Percentiles rank a stretch among this genome's conserved stretches.
Evolutionary conservation across 257 asterid genomes (phyloP).

Genomic region (Solanum verrucosum): DNA sequence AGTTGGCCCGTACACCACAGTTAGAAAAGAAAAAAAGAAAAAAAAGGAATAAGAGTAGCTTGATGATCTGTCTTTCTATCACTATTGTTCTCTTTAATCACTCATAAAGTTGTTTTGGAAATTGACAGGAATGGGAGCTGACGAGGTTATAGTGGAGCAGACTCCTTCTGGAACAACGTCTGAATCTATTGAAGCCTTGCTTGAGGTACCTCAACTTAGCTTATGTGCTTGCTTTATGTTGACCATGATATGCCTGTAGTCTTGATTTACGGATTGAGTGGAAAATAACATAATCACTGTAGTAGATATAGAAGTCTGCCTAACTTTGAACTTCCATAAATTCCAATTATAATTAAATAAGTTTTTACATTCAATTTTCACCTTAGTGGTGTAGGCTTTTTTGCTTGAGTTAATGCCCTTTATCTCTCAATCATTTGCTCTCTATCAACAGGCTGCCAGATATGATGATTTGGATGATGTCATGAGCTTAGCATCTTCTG

Average conservation of each 20-base stretch:
- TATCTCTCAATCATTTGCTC: background rate
- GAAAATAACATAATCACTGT: background rate
- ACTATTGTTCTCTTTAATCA: background rate
- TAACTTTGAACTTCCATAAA: background rate
- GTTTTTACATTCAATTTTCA: background rate
- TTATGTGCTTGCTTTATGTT: background rate
- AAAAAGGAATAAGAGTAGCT: too few species aligned
- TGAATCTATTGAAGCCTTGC: constrained; percentile 34
- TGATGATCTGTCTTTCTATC: background rate
- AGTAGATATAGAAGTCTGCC: background rate
- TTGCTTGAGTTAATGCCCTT: background rate
- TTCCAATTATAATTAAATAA: background rate
- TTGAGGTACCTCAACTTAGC: constrained; percentile 30
- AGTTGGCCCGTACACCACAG: too few species aligned
- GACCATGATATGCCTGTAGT: background rate
- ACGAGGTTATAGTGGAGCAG: constrained; percentile 14
- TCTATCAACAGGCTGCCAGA: constrained; percentile 64
- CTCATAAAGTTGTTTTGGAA: background rate
- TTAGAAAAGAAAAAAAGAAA: too few species aligned
- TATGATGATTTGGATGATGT: constrained; percentile 66
- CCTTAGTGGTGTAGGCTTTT: background rate
- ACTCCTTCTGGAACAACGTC: constrained; percentile 17
- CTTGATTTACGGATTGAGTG: background rate
- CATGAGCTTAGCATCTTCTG: constrained; percentile 40
- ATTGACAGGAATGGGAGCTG: constrained; percentile 29